Conservation (phyloP, 1,139 yeast species). For the Hemisphaericaspora xylanilytica region DNA sequence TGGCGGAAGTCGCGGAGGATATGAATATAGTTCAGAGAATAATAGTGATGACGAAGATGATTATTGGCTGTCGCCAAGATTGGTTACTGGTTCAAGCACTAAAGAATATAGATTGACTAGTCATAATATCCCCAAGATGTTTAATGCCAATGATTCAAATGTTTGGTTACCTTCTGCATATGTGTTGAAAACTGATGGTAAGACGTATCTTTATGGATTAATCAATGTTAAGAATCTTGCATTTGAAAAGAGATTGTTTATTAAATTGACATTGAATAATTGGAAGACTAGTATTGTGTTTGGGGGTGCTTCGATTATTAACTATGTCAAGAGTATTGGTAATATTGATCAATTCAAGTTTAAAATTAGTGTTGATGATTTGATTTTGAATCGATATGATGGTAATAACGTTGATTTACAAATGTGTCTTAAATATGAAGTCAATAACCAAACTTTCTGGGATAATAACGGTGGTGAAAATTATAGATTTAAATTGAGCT, state of each 20-base stretch:
- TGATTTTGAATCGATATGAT: constrained; percentile 12
- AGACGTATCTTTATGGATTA: constrained; percentile 23
- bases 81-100: constrained; percentile 3
- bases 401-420: constrained; percentile 17
- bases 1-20: no score
- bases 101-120: constrained; percentile 14
- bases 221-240: constrained; percentile 39
- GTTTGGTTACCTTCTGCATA: constrained; percentile 15
- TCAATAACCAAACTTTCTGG: constrained; percentile 27
- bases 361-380: constrained; percentile 30
- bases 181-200: constrained; percentile 13
- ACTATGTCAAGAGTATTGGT: constrained; percentile 26
- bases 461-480: constrained; percentile 33
- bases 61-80: constrained; percentile 13
- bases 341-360: constrained; percentile 36
- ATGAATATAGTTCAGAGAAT: constrained; percentile 3
- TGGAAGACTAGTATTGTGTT: constrained; percentile 37
- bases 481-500: constrained; percentile 24
- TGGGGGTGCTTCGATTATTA: constrained; percentile 21
- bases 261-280: constrained; percentile 38
- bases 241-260: constrained; percentile 34
- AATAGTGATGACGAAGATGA: constrained; percentile 15
- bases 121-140: constrained; percentile 14
- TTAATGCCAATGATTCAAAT: constrained; percentile 5
- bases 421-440: constrained; percentile 28